Base-by-base conservation (phyloP, 257 asterid species). In the Solanum corneliomulleri region DNA sequence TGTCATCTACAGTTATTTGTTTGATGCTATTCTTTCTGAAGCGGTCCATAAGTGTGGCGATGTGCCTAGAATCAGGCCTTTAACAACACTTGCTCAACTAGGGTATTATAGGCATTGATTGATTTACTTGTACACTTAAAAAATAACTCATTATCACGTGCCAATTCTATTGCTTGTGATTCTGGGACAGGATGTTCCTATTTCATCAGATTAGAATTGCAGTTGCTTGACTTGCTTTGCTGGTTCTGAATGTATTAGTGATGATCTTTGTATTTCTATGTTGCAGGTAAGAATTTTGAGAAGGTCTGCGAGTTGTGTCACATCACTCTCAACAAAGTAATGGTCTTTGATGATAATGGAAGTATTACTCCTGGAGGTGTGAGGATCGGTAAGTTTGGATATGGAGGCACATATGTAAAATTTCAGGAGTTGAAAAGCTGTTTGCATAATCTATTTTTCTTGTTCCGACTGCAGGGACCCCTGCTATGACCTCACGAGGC, bases 401-500 rank as follows among this genome's bases (percentile, higher is more conserved):
- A 13, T 18, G 69, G 45, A 47, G 20, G 11, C 31, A 49, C 69
- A 29, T 18, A 81, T 29, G 31, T 81, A 27, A 81, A 47, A 37
- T 18, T 81, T 81, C 31, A 29, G 86, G 62, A 18, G 68, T 74
- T 31, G 42, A 70, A 31, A 72, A 25, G 15, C 8, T 78, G 90
- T n/a, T 52, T 69, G 9, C 9, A 2, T 47, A 44, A 52, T 29
- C 44, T 33, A n/a, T 42, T 89, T 27, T 23, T n/a, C 44, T 60
- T 52, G 69, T 11, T 82, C 21, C 31, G 64, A 84, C 47, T 60
- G 60, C 90, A 97, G 97, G 98, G 77, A 95, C 98, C 82, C 95
- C 98, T 88, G 98, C 98, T 88, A 94, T 94, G 98, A 95, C 98
- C 37, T 88, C 99, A 39, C 94, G 98, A 91, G 98, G 99, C 83